Evolutionary conservation across 495 filamentous ascomycete genomes (phyloP), one percentile per base, ranked within the genome.

Genomic region (Oidiodendron maius): DNA sequence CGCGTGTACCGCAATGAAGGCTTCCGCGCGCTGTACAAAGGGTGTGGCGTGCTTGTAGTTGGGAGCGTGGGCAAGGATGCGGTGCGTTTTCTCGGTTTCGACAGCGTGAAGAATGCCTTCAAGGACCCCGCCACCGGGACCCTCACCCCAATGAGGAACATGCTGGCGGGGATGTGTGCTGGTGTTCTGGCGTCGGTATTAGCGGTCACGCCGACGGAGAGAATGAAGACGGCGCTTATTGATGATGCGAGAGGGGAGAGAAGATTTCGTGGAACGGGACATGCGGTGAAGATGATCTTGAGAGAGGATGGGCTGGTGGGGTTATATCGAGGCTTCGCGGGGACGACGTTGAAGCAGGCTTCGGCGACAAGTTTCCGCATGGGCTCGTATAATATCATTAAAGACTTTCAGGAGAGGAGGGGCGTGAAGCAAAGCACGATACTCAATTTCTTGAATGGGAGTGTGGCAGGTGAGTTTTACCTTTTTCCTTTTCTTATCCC

Each of bases 181-280:
- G 82, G 82, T 3, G 69, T 79, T 2, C 70, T 78, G 0, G 82
- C 81, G 6, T 77, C 71, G 39, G 64, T 83, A 2, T 61, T 69
- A 6, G 74, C 78, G 16, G 82, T 86, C 2, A 85, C 82, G 18
- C 82, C 82, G 0, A 80, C 76, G 0, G 81, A 85, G 59, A 66
- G 81, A 40, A 77, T 86, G 58, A 86, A 86, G 55, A 85, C 82
- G 0, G 82, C 82, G 2, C 55, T 85, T 53, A 85, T 85, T 37
- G 82, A 86, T 54, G 82, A 86, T 56, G 81, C 82, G 3, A 62
- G 77, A 16, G 65, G 57, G 1, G 56, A 61, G 17, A 70, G 69
- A 24, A 66, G 75, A 23, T 84, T 80, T 57, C 64, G 56, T 2
- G 76, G 70, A 1, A 62, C 70, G 0, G 12, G 65, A 10, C 80